Evolutionary conservation across 2,329 filamentous ascomycete species (phyloP).

Genomic region (Hyphodiscus sp.): DNA sequence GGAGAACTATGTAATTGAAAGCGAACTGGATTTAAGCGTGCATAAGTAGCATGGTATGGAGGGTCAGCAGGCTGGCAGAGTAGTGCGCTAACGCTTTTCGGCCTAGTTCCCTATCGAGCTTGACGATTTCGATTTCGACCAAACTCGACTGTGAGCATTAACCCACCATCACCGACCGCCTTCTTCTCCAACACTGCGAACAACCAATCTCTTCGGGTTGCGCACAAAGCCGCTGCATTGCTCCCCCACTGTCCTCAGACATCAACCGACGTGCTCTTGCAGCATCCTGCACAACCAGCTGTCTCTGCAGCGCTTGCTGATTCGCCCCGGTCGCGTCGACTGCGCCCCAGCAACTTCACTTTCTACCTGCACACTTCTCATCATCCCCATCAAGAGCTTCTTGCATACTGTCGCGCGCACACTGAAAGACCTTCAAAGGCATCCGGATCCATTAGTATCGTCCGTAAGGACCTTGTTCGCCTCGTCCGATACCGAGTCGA

Average conservation of each 20-base stretch:
- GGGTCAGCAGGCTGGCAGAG: background rate
- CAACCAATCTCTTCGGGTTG: slow-evolving; percentile 12
- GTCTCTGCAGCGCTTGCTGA: slow-evolving; percentile 4
- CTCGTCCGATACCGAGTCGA: background rate
- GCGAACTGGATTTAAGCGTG: background rate
- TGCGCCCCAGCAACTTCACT: slow-evolving; percentile 1
- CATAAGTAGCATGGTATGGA: background rate
- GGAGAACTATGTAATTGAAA: too few relatives aligned
- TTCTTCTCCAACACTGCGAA: slow-evolving; percentile 11
- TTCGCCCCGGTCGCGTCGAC: slow-evolving; percentile 1
- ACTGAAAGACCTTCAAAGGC: background rate
- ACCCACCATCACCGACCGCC: background rate
- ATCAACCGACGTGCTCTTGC: slow-evolving; percentile 2
- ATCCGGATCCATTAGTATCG: background rate
- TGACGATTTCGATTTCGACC: background rate
- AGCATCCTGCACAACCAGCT: slow-evolving; percentile 1
- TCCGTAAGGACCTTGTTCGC: background rate
- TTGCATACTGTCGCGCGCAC: background rate
- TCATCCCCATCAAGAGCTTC: background rate
- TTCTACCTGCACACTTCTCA: background rate
- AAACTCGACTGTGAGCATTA: background rate
- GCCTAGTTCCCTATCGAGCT: background rate
- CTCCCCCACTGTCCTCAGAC: background rate
- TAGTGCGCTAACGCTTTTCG: background rate
- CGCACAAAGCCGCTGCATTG: slow-evolving; percentile 15